Base-by-base conservation (phyloP, 2,329 filamentous ascomycete species). In the Rachicladosporium sp. region DNA sequence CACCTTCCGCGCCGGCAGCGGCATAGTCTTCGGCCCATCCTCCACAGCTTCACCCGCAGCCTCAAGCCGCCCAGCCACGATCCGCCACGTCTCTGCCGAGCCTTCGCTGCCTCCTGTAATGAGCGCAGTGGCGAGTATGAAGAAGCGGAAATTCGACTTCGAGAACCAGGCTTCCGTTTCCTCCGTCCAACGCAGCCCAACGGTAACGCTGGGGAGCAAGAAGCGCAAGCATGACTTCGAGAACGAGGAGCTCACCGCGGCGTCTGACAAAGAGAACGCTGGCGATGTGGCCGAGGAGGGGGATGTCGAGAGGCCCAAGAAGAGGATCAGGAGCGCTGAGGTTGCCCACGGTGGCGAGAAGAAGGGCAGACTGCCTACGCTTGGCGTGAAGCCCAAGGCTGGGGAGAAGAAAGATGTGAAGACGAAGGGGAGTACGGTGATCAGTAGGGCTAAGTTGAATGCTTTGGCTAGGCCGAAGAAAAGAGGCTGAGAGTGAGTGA, bases 1-100 rank as follows among this genome's bases (percentile, higher is more conserved):
- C 51, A 70, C 66, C 4, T 69, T 72, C 59, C 57, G 66, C 44
- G 62, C 66, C 19, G 62, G 60, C 43, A 60, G 62, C 38, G 52
- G 56, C 12, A 64, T 70, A 45, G 56, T 59, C 15, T 71, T 71
- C 42, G 61, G 58, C 10, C 54, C 60, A 10, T 55, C 55, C 5
- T 53, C 58, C 4, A 54, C 47, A 23, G 43, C 46, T 19, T 43
- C 45, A 29, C 44, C 42, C 27, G 36, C 55, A 5, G 47, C 38
- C 15, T 45, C 44, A 11, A 65, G 65, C 42, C 60, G 48, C 4
- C 41, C 44, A 6, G 41, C 64, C 23, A 58, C 63, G 40, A 67
- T 69, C 13, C 58, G 65, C 31, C 61, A 61, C 49, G 66, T 67
- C 45, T 61, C 66, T 40, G 57, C 57, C 10, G 54, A 57, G 15